Evolutionary conservation across 1,284 basidiomycete genomes (phyloP), one percentile per base, ranked within the genome.

Genomic region (Ceratobasidium sp.): DNA sequence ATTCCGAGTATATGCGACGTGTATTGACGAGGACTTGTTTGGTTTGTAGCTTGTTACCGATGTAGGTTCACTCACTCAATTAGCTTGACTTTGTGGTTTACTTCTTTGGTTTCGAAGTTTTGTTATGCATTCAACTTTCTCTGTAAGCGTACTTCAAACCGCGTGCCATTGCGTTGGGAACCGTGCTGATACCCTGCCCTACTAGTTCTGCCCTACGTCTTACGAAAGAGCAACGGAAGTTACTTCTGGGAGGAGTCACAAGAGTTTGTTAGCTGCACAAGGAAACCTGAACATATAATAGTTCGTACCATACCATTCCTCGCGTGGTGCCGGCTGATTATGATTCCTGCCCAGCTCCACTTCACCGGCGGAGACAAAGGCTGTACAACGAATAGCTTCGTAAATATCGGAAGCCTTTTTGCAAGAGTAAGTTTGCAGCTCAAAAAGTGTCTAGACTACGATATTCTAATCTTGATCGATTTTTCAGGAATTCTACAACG

Each of bases 401-500:
- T 7, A 7, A 7, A 10, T n/a, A 45, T 17, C 7, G 61, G 61
- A 17, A 63, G 61, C 61, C 13, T 63, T 45, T 63, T 63, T 17
- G 15, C 6, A 13, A 63, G 61, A 10, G 61, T 63, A 13, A 63
- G 39, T 63, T 7, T 28, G 26, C 20, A 15, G 7, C 6, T 17
- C n/a, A 45, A 11, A 6, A 20, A 28, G 3, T 26, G 3, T 8
- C 11, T n/a, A 56, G 17, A n/a, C n/a, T n/a, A n/a, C n/a, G n/a
- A n/a, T n/a, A n/a, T 3, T 2, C 33, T 39, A 5, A 37, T 20
- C 17, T 23, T 7, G 2, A 23, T 23, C 20, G n/a, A 20, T 23
- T 39, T 39, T 63, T 15, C n/a, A 63, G 61, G 61, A 23, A 5
- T 63, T 63, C 42, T 42, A 26, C 11, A 63, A 63, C 23, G 61